Base-by-base conservation (phyloP, 768 basidiomycete species). In the Jaapia argillacea region DNA sequence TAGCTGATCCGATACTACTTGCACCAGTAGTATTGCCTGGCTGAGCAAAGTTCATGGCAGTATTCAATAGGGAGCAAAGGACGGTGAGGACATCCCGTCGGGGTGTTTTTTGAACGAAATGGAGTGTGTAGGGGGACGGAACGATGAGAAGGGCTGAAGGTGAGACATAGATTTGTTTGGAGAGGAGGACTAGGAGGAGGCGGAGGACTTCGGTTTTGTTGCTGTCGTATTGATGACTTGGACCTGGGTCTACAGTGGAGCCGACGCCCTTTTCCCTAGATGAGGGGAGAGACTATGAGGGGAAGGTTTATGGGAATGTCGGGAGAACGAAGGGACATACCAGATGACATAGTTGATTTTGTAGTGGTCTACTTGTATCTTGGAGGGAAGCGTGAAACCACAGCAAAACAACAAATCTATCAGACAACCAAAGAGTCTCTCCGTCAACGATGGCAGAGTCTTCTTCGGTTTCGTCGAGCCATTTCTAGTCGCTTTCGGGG, bases 241-340 rank as follows among this genome's bases (percentile, higher is more conserved):
- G 67, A 0, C 81, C 81, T 5, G 78, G 73, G 56, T 87, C 82
- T 27, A 74, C 67, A 2, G 90, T 88, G 2, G 90, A 90, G 10
- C 96, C 94, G 20, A 99, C 76, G 10, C 94, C 94, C 55, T 85
- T 90, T 68, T 96, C 91, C 94, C 94, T 92, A 45, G 23, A 16
- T 24, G 39, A 31, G 43, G 24, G 36, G 24, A 47, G 43, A 26
- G 40, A 33, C 18, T 12, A 4, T 48, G 3, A 24, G 40, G n/a
- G n/a, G n/a, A n/a, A n/a, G n/a, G n/a, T n/a, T n/a, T n/a, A n/a
- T n/a, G n/a, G n/a, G n/a, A n/a, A n/a, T n/a, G n/a, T n/a, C n/a
- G n/a, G n/a, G 38, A 24, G 14, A n/a, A 14, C 13, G 35, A 21
- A 3, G 7, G 6, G n/a, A 59, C 82, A 47, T 58, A 89, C 89